A percentile compares a stretch with the other conserved stretches of the same genome.
Evolutionary conservation across 352 stramenopile genomes (phyloP).

Genomic region (Pythium biforme): DNA sequence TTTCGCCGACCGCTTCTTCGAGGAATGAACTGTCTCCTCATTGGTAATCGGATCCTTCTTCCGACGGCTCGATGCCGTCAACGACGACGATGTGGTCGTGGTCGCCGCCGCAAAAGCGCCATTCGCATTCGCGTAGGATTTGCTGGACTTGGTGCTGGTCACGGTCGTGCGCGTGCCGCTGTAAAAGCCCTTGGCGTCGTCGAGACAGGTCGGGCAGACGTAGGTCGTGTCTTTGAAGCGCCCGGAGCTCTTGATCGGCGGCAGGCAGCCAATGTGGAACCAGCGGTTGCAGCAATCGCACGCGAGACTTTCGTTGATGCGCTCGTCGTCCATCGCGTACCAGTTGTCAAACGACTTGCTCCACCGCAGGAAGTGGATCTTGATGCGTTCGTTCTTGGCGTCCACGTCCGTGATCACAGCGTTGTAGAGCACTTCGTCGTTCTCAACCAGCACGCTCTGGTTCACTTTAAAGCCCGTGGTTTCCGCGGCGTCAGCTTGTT

Average conservation of each 20-base stretch:
- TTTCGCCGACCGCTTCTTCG: conserved; percentile 33
- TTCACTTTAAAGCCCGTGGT: conserved; percentile 68
- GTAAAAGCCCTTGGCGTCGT: conserved; percentile 72
- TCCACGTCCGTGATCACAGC: conserved; percentile 84
- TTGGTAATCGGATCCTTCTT: conserved; percentile 6
- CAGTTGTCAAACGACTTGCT: conserved; percentile 88
- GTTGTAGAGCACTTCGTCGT: conserved; percentile 87
- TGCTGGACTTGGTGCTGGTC: conserved; percentile 44
- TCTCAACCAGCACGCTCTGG: conserved; percentile 82
- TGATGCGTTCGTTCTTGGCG: conserved; percentile 63
- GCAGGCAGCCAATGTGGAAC: conserved; percentile 86
- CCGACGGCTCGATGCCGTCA: conserved; percentile 10
- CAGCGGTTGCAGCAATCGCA: conserved; percentile 88
- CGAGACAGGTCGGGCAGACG: conserved; percentile 78
- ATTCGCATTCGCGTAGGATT: conserved; percentile 26
- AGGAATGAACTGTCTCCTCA: conserved; percentile 12
- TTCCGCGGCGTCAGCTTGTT: conserved; percentile 22
- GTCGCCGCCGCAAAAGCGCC: conserved; percentile 9
- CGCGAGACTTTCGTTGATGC: conserved; percentile 86
- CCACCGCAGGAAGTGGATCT: conserved; percentile 87
- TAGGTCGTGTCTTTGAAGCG: conserved; percentile 86
- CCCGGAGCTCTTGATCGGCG: conserved; percentile 81
- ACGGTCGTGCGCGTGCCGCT: conserved; percentile 41
- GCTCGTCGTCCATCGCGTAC: conserved; percentile 89
- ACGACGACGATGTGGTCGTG: background rate